Evolutionary conservation across 2,329 filamentous ascomycete species (phyloP), one percentile per base, ranked within the genome.

Genomic region (Dactylellina drechsleri): DNA sequence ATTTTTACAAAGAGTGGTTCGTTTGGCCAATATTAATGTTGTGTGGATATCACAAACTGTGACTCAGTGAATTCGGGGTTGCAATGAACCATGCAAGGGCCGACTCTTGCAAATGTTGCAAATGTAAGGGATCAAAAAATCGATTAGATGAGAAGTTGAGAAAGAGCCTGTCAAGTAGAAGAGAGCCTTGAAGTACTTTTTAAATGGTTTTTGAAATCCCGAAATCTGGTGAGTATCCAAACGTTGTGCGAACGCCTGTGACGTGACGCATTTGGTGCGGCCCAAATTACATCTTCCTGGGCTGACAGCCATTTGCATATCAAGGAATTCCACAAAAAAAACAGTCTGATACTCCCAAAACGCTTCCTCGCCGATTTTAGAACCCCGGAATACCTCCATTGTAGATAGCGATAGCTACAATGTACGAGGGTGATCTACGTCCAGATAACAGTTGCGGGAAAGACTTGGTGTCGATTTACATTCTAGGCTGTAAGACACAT

Each of bases 401-500:
- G 31, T 10, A 36, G 26, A 16, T 23, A 12, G 16, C 36, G 23
- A 54, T 15, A 59, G 15, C 52, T 61, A 10, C 10, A 56, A 36
- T 1, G 16, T 50, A 50, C 7, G 0, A n/a, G 13, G 31, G 13
- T 31, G 61, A 73, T 73, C 68, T 47, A 18, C 49, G 53, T 40
- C 12, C 26, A 54, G 57, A 74, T 64, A 62, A 53, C 41, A 62
- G 31, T 23, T 50, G 20, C 50, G 40, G 57, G 62, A 20, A 62
- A 67, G 43, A 12, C 31, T 23, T 53, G 41, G 20, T 6, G 54
- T 40, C 15, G 40, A 45, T 59, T 36, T 18, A 28, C 41, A 36
- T 54, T 56, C 54, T 73, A 73, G 68, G 68, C 68, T 73, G 68
- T 66, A 47, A 73, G 68, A 73, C 54, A 73, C 15, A 40, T 57